Conservation (phyloP, 768 basidiomycete genomes). For the Boletus speciosus region DNA sequence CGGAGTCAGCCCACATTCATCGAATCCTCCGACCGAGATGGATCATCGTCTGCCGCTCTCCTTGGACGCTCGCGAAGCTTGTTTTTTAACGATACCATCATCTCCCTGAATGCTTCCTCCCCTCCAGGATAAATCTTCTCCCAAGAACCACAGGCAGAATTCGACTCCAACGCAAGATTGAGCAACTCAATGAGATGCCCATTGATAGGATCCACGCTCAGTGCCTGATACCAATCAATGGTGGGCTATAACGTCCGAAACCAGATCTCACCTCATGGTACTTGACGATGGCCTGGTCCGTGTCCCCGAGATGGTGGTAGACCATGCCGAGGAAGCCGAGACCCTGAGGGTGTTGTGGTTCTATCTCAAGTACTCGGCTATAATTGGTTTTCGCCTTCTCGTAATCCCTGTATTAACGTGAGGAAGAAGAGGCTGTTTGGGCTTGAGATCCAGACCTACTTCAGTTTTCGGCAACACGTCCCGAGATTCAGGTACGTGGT, state of each 20-base stretch:
- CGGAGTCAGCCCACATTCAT: conserved; percentile 32
- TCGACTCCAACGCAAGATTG: conserved; percentile 71
- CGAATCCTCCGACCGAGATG: conserved; percentile 24
- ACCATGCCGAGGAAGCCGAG: conserved; percentile 90
- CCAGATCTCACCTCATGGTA: conserved; percentile 78
- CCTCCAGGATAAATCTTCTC: conserved; percentile 34
- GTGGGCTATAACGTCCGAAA: not conserved
- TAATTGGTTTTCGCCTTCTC: conserved; percentile 74
- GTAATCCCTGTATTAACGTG: conserved; percentile 36
- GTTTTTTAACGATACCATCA: conserved; percentile 32
- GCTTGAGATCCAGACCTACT: conserved; percentile 42
- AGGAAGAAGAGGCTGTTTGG: not conserved
- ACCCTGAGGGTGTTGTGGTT: conserved; percentile 78
- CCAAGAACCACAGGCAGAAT: conserved; percentile 30
- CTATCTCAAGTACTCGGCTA: conserved; percentile 76
- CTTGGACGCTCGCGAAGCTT: conserved; percentile 26
- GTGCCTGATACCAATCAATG: conserved; percentile 43
- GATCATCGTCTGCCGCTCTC: conserved; percentile 16
- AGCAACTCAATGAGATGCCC: conserved; percentile 76
- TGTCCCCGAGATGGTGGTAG: conserved; percentile 66
- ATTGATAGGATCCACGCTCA: conserved; percentile 82
- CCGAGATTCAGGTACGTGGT: conserved; percentile 92
- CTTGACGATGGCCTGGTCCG: conserved; percentile 79
- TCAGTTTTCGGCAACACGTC: conserved; percentile 78
- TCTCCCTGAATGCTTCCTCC: conserved; percentile 31